Conservation (phyloP, 2,329 filamentous ascomycete species). For the Elsinoe ampelina region DNA sequence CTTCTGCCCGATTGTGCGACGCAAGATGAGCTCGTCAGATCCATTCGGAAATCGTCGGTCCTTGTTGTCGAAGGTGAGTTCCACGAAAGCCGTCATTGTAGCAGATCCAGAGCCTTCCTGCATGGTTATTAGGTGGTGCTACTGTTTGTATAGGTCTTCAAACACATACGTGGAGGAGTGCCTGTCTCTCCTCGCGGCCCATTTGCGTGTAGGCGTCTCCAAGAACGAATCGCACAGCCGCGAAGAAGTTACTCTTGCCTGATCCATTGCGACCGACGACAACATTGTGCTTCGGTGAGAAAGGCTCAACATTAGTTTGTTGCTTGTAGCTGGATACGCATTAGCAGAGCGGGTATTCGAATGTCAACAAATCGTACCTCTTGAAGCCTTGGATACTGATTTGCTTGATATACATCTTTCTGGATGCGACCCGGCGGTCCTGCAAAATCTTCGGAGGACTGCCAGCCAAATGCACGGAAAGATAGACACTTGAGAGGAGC, state of each 20-base stretch:
- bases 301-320: conserved; percentile 96
- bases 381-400: conserved; percentile 99
- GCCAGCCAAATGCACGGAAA: background rate
- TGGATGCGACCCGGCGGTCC: background rate
- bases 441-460: background rate
- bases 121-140: conserved; percentile 1
- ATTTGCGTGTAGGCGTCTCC: conserved; percentile 96
- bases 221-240: conserved; percentile 94
- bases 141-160: background rate
- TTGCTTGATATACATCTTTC: conserved; percentile 94
- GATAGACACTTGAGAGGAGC: background rate
- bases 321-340: conserved; percentile 76
- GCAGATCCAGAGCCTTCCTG: conserved; percentile 90
- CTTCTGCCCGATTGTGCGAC: conserved; percentile 90
- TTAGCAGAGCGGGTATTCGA: conserved; percentile 2
- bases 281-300: conserved; percentile 94
- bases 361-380: conserved; percentile 54
- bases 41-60: conserved; percentile 92
- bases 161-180: conserved; percentile 63
- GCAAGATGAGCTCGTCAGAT: conserved; percentile 79
- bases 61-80: conserved; percentile 96
- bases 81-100: conserved; percentile 98
- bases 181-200: conserved; percentile 90
- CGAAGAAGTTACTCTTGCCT: conserved; percentile 99
- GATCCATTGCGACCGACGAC: conserved; percentile 99